A percentile compares a stretch with the other conserved stretches of the same genome.
Evolutionary conservation across 805 yeast species (phyloP).

Genomic region (Metschnikowia continentalis): DNA sequence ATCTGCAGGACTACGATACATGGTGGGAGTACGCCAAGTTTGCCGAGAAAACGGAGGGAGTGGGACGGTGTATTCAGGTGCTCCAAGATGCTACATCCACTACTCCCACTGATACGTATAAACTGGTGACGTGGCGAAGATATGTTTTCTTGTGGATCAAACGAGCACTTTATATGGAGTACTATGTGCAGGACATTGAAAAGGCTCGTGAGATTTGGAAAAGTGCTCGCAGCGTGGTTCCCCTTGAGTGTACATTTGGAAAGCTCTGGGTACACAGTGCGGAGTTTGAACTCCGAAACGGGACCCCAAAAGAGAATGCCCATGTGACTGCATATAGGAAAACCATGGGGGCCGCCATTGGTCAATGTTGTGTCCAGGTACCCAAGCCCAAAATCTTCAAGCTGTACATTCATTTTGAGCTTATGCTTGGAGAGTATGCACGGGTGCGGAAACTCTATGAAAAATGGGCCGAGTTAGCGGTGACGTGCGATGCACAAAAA

Average conservation of each 20-base stretch:
- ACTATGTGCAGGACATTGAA: constrained; percentile 37
- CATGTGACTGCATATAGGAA: constrained; percentile 52
- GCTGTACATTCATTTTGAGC: constrained; percentile 67
- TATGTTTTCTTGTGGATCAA: constrained; percentile 70
- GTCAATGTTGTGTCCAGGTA: constrained; percentile 37
- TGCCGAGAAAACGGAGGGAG: constrained; percentile 33
- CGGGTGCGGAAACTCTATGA: constrained; percentile 72
- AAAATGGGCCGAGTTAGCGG: constrained; percentile 48
- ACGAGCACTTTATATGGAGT: constrained; percentile 61
- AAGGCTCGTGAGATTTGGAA: constrained; percentile 50
- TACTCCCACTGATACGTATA: constrained; percentile 32
- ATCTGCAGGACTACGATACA: constrained; percentile 61
- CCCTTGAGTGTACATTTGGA: constrained; percentile 57
- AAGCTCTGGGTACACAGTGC: constrained; percentile 71
- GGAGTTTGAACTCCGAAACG: constrained; percentile 68
- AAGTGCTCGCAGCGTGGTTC: constrained; percentile 52
- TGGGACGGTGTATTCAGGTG: constrained; percentile 27
- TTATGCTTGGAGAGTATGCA: constrained; percentile 69
- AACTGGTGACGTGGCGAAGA: constrained; percentile 53
- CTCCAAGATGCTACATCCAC: constrained; percentile 43
- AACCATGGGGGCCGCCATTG: constrained; percentile 68
- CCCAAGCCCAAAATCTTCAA: constrained; percentile 58
- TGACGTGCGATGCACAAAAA: constrained; percentile 7
- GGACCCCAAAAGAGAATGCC: constrained; percentile 5
- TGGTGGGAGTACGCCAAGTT: constrained; percentile 79